A percentile compares a stretch with the other conserved stretches of the same genome.
phyloP scores from a whole-genome alignment of 177 flowering plant genomes.

The Telopea speciosissima region DNA sequence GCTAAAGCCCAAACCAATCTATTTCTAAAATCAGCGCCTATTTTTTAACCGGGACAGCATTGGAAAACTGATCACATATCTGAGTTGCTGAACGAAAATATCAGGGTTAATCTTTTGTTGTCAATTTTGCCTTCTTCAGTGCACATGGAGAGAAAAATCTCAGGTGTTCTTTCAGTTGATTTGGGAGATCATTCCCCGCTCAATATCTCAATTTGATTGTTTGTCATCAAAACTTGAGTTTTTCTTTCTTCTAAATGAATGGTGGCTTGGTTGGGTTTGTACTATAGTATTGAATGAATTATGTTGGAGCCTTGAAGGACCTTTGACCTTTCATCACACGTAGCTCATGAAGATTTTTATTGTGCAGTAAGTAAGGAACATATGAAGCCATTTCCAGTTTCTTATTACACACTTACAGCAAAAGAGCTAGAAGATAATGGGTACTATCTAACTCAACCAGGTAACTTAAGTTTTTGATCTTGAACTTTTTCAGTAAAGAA shows the following conservation, averaged over 20 bases:
- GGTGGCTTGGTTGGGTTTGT: too few relatives aligned
- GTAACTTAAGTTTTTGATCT: conserved; percentile 25
- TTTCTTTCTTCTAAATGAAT: neutral
- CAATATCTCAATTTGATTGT: too few relatives aligned
- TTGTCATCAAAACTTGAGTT: too few relatives aligned
- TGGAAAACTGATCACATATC: too few relatives aligned
- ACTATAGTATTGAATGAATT: too few relatives aligned
- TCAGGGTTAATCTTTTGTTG: too few relatives aligned
- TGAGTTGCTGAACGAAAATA: too few relatives aligned
- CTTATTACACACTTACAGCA: conserved; percentile 79
- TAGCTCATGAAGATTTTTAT: neutral
- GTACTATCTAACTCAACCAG: conserved; percentile 46
- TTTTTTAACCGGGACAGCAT: too few relatives aligned
- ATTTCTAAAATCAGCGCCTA: too few relatives aligned
- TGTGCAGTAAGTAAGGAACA: neutral
- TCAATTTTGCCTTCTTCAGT: too few relatives aligned
- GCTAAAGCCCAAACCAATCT: too few relatives aligned
- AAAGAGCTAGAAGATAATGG: conserved; percentile 89
- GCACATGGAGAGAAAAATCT: neutral
- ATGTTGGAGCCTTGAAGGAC: neutral
- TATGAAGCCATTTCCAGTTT: conserved; percentile 69
- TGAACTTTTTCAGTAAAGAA: neutral
- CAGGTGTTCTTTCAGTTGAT: neutral
- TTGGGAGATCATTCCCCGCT: neutral
- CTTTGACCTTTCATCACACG: neutral